Evolutionary conservation across 129 eudicot species (phyloP).

Genomic region (Apium graveolens): DNA sequence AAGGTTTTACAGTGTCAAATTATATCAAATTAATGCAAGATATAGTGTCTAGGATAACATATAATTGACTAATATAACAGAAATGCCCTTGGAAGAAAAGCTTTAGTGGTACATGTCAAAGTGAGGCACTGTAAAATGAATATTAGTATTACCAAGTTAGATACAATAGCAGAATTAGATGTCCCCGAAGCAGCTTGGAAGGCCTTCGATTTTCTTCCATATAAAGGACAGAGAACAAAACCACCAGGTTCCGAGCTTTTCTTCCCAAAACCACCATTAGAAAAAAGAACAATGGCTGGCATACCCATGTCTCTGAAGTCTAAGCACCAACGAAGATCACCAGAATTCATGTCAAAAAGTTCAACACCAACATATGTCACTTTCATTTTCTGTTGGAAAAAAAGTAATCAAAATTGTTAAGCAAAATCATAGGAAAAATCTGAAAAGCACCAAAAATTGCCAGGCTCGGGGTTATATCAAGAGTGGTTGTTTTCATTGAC

Average conservation of each 20-base stretch:
- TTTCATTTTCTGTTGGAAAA: conserved; percentile 64
- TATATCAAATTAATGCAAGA: conserved; percentile 13
- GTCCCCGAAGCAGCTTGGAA: conserved; percentile 94
- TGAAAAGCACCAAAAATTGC: background rate
- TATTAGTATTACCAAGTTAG: conserved; percentile 46
- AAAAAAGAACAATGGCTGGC: conserved; percentile 70
- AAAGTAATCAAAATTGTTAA: conserved; percentile 8
- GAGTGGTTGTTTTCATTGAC: background rate
- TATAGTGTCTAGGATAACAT: background rate
- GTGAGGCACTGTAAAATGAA: background rate
- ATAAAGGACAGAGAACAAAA: conserved; percentile 77
- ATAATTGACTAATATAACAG: background rate
- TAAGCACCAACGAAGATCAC: conserved; percentile 94
- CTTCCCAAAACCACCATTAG: conserved; percentile 65
- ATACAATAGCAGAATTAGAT: conserved; percentile 50
- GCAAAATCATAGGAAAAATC: background rate
- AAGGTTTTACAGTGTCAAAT: conserved; percentile 9
- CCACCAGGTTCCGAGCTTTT: conserved; percentile 70
- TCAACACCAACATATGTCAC: conserved; percentile 90
- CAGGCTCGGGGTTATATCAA: background rate
- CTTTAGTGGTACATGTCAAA: background rate
- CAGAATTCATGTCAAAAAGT: conserved; percentile 63
- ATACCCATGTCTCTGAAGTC: conserved; percentile 94
- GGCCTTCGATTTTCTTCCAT: conserved; percentile 98
- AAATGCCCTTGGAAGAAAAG: background rate